Evolutionary conservation across 257 asterid genomes (phyloP).

Genomic region (Solanum gracilifrons): DNA sequence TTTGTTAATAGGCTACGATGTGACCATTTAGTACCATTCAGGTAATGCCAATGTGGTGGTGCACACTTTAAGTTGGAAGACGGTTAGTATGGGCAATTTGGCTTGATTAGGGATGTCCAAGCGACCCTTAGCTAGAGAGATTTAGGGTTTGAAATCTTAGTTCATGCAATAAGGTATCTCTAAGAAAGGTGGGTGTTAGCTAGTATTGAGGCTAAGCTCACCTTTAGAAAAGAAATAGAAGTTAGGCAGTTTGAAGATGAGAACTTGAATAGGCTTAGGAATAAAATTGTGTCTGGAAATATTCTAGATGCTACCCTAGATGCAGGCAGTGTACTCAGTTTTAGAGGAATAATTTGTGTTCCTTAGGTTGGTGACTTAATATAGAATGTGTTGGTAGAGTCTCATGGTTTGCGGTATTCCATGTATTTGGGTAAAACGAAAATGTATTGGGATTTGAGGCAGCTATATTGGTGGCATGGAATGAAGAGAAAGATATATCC

Average conservation of each 20-base stretch:
- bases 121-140: neutral
- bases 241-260: neutral
- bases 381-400: neutral
- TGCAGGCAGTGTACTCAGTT: neutral
- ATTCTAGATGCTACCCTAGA: neutral
- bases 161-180: neutral
- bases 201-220: neutral
- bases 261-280: neutral
- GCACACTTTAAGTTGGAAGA: neutral
- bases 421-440: neutral
- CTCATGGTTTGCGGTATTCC: neutral
- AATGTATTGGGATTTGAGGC: neutral
- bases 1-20: neutral
- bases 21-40: neutral
- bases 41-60: neutral
- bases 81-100: neutral
- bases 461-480: neutral
- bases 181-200: neutral
- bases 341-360: neutral
- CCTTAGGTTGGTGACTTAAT: neutral
- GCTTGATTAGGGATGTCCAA: neutral
- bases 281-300: neutral
- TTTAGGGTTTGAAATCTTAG: neutral
- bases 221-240: neutral
- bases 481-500: too few species aligned